Percentiles rank a stretch among this genome's conserved stretches.
These are phyloP conservation scores for Salix caprea DNA, from an alignment of 345 rosid genomes.

Conservation along the genomic window DNA sequence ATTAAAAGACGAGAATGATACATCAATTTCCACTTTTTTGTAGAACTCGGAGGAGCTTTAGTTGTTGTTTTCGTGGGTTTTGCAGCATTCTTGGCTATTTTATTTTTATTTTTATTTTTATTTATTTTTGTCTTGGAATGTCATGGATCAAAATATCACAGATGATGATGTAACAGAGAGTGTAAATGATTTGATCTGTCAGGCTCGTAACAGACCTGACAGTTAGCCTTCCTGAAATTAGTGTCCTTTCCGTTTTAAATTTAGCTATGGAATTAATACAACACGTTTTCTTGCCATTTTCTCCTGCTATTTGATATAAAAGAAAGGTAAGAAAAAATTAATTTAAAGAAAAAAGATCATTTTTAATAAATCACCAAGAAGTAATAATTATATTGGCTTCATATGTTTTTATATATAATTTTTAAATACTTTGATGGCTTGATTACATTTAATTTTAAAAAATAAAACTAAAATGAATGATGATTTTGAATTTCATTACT, in stretches of 20 bases:
- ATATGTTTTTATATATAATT: too few species aligned
- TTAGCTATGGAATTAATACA: not conserved
- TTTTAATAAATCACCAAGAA: too few species aligned
- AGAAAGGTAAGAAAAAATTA: too few species aligned
- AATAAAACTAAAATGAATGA: too few species aligned
- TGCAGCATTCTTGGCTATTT: constrained; percentile 13
- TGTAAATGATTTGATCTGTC: constrained; percentile 31
- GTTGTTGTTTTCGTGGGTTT: constrained; percentile 21
- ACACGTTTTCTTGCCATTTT: not conserved
- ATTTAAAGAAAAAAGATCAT: too few species aligned
- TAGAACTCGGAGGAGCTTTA: constrained; percentile 14
- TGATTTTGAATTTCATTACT: too few species aligned
- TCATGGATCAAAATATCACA: not conserved
- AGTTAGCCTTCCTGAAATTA: not conserved
- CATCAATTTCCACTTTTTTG: constrained; percentile 21
- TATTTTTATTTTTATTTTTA: too few species aligned
- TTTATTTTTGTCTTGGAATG: not conserved
- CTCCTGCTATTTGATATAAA: not conserved
- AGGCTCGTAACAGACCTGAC: not conserved
- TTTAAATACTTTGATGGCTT: too few species aligned
- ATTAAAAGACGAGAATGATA: constrained; percentile 17
- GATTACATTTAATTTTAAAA: too few species aligned
- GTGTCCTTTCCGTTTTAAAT: not conserved
- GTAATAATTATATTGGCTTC: too few species aligned
- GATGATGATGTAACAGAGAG: constrained; percentile 20